Evolutionary conservation across 495 filamentous ascomycete species (phyloP).

Genomic region (Penicillium silybi): DNA sequence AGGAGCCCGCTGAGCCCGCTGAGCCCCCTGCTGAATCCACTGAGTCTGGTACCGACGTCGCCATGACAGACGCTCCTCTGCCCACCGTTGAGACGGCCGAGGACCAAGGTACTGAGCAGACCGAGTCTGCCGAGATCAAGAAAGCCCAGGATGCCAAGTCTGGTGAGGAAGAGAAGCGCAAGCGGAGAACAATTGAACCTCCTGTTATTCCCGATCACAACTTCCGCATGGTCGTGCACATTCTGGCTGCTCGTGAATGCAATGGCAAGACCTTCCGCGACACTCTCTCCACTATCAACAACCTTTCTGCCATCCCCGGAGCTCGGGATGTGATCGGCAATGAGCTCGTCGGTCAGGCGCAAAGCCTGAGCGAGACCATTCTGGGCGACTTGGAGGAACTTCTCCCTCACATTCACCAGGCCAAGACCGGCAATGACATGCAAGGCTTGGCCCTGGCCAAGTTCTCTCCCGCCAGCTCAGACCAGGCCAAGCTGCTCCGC

Average conservation of each 20-base stretch:
- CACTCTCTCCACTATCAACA: slow-evolving; percentile 95
- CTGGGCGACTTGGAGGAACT: slow-evolving; percentile 80
- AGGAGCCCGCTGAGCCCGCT: slow-evolving; percentile 20
- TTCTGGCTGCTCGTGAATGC: slow-evolving; percentile 92
- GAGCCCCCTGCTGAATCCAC: slow-evolving; percentile 21
- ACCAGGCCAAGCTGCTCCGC: slow-evolving; percentile 90
- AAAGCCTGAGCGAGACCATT: slow-evolving; percentile 77
- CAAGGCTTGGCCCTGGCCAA: slow-evolving; percentile 91
- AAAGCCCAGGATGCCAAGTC: slow-evolving; percentile 36
- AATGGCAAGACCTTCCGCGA: slow-evolving; percentile 95
- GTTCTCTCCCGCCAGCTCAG: slow-evolving; percentile 91
- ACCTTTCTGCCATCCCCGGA: slow-evolving; percentile 86
- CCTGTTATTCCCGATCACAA: slow-evolving; percentile 88
- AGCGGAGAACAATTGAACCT: slow-evolving; percentile 71
- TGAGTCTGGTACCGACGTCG: slow-evolving; percentile 33
- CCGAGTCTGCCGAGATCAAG: slow-evolving; percentile 25
- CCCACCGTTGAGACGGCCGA: slow-evolving; percentile 31
- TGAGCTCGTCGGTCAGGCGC: slow-evolving; percentile 83
- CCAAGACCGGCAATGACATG: slow-evolving; percentile 85
- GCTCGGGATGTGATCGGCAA: slow-evolving; percentile 87
- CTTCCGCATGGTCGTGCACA: slow-evolving; percentile 88
- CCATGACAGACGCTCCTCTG: slow-evolving; percentile 40
- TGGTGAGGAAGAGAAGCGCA: slow-evolving; percentile 57
- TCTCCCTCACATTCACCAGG: slow-evolving; percentile 80
- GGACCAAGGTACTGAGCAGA: slow-evolving; percentile 16